These are phyloP conservation scores for Lathyrus aphaca DNA, from an alignment of 306 rosid species.

Conservation along the genomic window DNA sequence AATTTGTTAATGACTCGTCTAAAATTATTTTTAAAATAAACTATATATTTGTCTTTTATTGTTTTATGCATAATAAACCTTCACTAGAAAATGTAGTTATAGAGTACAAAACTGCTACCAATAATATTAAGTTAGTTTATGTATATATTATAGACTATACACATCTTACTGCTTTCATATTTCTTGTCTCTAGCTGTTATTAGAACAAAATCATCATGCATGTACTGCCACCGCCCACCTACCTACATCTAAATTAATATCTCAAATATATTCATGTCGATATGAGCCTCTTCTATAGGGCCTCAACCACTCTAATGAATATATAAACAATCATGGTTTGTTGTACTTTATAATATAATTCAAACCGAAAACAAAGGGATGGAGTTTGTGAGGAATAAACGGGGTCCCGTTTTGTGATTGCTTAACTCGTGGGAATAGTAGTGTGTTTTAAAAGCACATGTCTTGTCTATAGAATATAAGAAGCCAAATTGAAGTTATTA, in stretches of 20 bases:
- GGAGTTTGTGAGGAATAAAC: conserved; percentile 37
- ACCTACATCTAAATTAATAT: conserved; percentile 29
- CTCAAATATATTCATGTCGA: conserved; percentile 17
- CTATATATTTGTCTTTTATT: too few species aligned
- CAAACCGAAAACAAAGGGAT: not conserved
- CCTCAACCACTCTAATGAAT: conserved; percentile 32
- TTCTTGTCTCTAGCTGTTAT: conserved; percentile 6
- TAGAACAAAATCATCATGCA: conserved; percentile 33
- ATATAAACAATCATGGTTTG: not conserved
- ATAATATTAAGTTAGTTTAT: too few species aligned
- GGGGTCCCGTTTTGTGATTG: not conserved
- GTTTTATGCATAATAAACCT: too few species aligned
- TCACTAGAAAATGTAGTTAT: too few species aligned
- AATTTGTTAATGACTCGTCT: too few species aligned
- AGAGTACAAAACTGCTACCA: too few species aligned
- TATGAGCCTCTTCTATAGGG: conserved; percentile 6
- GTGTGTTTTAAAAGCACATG: too few species aligned
- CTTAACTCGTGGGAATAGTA: too few species aligned
- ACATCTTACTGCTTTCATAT: not conserved
- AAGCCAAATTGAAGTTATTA: conserved; percentile 21
- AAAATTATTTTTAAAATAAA: too few species aligned
- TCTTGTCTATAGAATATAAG: conserved; percentile 37
- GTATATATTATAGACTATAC: not conserved
- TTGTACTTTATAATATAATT: not conserved
- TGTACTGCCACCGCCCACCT: conserved; percentile 38